Base-by-base conservation (phyloP, 1,284 basidiomycete genomes). In the Meira miltonrushii region DNA sequence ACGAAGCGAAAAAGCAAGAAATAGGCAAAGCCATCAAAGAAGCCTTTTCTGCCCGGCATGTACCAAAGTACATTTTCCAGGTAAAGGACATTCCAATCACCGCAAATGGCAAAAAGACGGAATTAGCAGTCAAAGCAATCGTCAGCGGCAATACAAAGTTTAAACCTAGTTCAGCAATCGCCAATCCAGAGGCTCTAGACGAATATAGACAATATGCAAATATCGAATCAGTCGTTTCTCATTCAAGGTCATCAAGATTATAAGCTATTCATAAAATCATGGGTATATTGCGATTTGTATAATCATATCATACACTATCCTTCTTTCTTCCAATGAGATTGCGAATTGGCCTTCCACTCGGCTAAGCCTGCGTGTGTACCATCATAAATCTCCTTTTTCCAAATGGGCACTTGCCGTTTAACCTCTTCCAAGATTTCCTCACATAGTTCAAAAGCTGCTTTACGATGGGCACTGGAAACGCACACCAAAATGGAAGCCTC, bases 401-500 rank as follows among this genome's bases (percentile, higher is more conserved):
- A 93, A 65, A 93, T 87, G 75, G 89, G 89, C 38, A 84, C 89
- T 67, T 85, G 86, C 61, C 81, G 80, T 81, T 94, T 94, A 59
- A 92, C 85, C 59, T 87, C 84, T 78, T 94, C 91, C 17, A 93
- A 81, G 61, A 91, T 84, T 74, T 81, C 85, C 77, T 92, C 90
- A 72, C 88, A 90, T 12, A 86, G 86, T 51, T 82, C 79, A 74
- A 92, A 92, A 2, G 89, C 86, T 72, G 89, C 88, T 66, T 85
- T 86, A 25, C 90, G 83, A 79, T 91, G 90, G 19, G 89, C 87
- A n/a, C 87, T 87, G 10, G 88, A 88, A 7, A 90, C 88, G 1
- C 88, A 88, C 59, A 92, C 86, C 52, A 92, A 85, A 64, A 92
- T 90, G 11, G 88, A 90, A 19, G 87, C 83, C 71, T 90, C 84